These are phyloP conservation scores for Heritiera fomes DNA, from an alignment of 345 rosid genomes.

Conservation along the genomic window DNA sequence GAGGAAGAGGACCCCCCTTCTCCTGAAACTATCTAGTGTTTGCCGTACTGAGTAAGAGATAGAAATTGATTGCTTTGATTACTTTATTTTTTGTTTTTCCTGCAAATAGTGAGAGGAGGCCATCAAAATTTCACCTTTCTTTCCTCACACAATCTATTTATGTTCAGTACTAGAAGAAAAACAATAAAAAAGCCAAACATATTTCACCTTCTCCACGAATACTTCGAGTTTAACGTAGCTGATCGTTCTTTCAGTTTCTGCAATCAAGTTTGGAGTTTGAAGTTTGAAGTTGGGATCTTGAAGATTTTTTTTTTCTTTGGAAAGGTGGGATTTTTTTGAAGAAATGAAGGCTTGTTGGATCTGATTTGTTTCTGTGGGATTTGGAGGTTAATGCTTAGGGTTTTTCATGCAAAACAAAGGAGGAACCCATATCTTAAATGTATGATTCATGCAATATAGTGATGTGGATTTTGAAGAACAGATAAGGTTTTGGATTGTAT, in stretches of 20 bases:
- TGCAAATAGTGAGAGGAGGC: not conserved
- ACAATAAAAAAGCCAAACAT: not conserved
- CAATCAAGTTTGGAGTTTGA: too few species aligned
- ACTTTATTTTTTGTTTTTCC: not conserved
- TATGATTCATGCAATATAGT: conserved; percentile 32
- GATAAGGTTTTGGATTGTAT: conserved; percentile 38
- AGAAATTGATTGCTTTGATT: not conserved
- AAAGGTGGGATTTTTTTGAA: not conserved
- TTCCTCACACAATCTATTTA: not conserved
- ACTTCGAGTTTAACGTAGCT: not conserved
- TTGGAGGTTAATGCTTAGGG: conserved; percentile 31
- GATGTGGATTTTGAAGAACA: conserved; percentile 4
- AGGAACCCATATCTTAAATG: conserved; percentile 37
- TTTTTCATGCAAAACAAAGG: conserved; percentile 43
- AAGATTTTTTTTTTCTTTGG: not conserved
- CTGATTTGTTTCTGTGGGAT: conserved; percentile 16
- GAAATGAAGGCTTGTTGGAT: conserved; percentile 25
- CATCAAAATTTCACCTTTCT: not conserved
- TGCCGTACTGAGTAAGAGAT: not conserved
- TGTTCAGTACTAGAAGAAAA: not conserved
- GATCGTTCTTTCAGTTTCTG: too few species aligned
- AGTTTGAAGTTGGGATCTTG: not conserved
- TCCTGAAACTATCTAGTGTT: not conserved
- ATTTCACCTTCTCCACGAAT: not conserved
- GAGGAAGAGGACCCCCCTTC: not conserved